Base-by-base conservation (phyloP, 2,329 filamentous ascomycete genomes). In the Scopulariopsis brevicaulis region DNA sequence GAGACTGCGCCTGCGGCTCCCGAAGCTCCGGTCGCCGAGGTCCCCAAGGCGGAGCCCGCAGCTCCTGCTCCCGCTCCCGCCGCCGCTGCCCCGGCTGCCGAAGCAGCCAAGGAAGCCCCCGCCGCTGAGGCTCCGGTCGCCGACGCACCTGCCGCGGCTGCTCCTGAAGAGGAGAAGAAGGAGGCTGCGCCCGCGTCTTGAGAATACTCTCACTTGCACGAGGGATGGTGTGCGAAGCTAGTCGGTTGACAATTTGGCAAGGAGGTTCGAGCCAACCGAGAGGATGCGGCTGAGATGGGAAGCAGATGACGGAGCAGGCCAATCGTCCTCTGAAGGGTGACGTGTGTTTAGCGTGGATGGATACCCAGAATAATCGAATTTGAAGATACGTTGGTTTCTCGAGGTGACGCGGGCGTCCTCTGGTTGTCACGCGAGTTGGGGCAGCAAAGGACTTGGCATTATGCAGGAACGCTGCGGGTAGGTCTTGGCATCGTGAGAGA, bases 261-360 rank as follows among this genome's bases (percentile, higher is more conserved):
- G n/a, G 8, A 32, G 28, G 4, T 32, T 32, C 28, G 4, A 32
- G 28, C 28, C 28, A 32, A 4, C 4, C 4, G 4, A 32, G 28
- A 32, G 28, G 28, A 18, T 40, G 4, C 18, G 11, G 4, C 12
- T 15, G 37, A 15, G 4, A 14, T 40, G 12, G 37, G 37, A 18
- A 15, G 12, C 4, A 48, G 43, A 48, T 4, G n/a, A 8, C 7
- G 14, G 7, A 18, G 55, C 25, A 34, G 37, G 60, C n/a, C 48
- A 57, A 28, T 18, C 60, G 51, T 63, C 59, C 50, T 24, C 52
- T 59, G 54, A 24, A 46, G 37, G 57, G 46, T 48, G 59, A 59
- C 61, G 53, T 66, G 63, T 64, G 50, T 63, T 62, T 62, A 65
- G 60, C 59, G 64, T 63, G 59, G 65, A 66, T 68, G 68, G 66